phyloP scores from a whole-genome alignment of 1,284 basidiomycete genomes.

The Flammula alnicola region DNA sequence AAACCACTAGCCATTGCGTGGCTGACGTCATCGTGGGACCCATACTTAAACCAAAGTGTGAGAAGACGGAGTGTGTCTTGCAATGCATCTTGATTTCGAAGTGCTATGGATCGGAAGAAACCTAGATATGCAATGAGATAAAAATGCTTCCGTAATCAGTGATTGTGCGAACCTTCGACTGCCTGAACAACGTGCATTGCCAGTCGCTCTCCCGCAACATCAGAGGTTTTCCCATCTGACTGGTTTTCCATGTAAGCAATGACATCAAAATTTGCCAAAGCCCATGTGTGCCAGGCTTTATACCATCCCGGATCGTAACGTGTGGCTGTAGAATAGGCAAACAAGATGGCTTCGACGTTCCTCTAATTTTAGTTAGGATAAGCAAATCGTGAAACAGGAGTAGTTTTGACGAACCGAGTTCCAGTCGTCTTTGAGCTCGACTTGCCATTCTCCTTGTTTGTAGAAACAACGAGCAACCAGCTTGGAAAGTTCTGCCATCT shows the following conservation, averaged over 20 bases:
- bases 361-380: too few species aligned
- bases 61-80: slow-evolving; percentile 95
- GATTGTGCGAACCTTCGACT: slow-evolving; percentile 71
- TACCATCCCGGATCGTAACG: slow-evolving; percentile 96
- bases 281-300: slow-evolving; percentile 99
- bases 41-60: slow-evolving; percentile 99
- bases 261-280: slow-evolving; percentile 95
- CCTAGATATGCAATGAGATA: slow-evolving; percentile 48
- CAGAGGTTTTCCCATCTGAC: slow-evolving; percentile 60
- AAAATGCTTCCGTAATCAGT: background rate
- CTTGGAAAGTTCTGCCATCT: slow-evolving; percentile 78
- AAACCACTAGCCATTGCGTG: slow-evolving; percentile 91
- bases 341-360: slow-evolving; percentile 81
- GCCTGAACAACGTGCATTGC: slow-evolving; percentile 92
- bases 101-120: slow-evolving; percentile 94
- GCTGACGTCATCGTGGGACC: slow-evolving; percentile 89
- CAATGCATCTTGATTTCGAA: slow-evolving; percentile 89
- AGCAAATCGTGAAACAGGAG: too few species aligned
- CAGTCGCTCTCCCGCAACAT: slow-evolving; percentile 74
- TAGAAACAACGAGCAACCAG: slow-evolving; percentile 97
- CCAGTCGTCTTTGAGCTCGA: slow-evolving; percentile 82
- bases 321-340: slow-evolving; percentile 88
- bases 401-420: too few species aligned
- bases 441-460: slow-evolving; percentile 97
- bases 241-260: slow-evolving; percentile 83